These are phyloP conservation scores for Thuja plicata DNA, from an alignment of 83 land plant genomes.

Conservation along the genomic window DNA sequence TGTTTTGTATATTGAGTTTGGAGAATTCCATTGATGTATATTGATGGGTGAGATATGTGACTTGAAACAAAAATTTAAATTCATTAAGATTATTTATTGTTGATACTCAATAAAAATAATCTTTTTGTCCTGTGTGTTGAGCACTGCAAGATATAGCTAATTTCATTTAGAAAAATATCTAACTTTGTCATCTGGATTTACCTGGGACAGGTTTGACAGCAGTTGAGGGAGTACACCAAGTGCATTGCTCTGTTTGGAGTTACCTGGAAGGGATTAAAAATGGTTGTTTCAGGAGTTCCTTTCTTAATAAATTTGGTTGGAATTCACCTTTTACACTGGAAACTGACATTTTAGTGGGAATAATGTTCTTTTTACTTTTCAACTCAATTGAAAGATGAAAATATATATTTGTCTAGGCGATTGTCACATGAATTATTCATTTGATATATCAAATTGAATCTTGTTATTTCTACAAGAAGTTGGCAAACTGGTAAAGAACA, in stretches of 20 bases:
- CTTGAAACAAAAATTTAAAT: background rate
- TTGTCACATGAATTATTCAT: background rate
- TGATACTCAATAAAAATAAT: background rate
- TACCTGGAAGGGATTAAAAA: background rate
- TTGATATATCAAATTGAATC: background rate
- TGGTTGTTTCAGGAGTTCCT: background rate
- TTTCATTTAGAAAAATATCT: background rate
- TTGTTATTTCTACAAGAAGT: background rate
- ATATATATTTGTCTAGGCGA: background rate
- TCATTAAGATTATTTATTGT: background rate
- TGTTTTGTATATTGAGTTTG: background rate
- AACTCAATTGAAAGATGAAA: background rate
- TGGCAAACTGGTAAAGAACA: background rate
- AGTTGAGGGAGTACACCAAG: slow-evolving; percentile 2
- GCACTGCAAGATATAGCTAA: background rate
- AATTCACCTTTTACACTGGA: background rate
- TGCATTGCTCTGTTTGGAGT: background rate
- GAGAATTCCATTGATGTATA: background rate
- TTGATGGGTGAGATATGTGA: background rate
- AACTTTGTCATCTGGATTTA: background rate
- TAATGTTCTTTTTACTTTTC: background rate
- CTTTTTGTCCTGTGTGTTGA: background rate
- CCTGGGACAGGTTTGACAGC: slow-evolving; percentile 7
- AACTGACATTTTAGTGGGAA: background rate
- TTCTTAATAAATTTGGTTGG: background rate